Evolutionary conservation across 805 yeast species (phyloP), one percentile per base, ranked within the genome.

Genomic region (Sugiyamaella americana): DNA sequence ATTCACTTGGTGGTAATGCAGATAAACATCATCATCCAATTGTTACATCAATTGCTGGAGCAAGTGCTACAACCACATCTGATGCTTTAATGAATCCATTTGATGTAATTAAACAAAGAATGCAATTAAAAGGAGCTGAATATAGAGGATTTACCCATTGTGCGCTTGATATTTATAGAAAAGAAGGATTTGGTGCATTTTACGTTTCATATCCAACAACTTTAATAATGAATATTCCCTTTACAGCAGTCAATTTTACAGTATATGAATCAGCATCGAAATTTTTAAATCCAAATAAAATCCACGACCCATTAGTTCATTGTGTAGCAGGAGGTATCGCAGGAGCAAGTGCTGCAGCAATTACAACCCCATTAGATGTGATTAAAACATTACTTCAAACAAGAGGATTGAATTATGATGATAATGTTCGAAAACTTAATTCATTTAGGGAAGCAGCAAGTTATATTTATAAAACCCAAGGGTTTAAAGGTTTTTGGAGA

Each of bases 51-150:
- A 59, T 80, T 20, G 89, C 96, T 11, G 98, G 98, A 51, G 84
- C 88, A 8, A 81, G 85, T 6, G 98, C 96, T 16, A 91, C 97
- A 2, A 79, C 80, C n/a, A 85, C 93, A 1, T 82, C 91, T 2
- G 98, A 91, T 65, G 96, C 96, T 1, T 72, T 93, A 55, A 91
- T 91, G 98, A 91, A 93, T 52, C 98, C 98, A 24, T 91, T 91
- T 60, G 98, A 91, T 61, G 94, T 91, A 22, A 70, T 93, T 48
- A 91, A 91, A 64, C 98, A 91, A 69, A 76, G 98, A 66, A 88
- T 91, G 95, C 98, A 91, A 66, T 58, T 76, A 29, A 53, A 34
- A 52, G 65, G 37, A 48, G 48, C 44, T 47, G 43, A 56, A 37
- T 61, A 52, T 49, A 40, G 49, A 20, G 44, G 58, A 21, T 53